Evolutionary conservation across 2,329 filamentous ascomycete genomes (phyloP).

Genomic region (Xylaria sp.): DNA sequence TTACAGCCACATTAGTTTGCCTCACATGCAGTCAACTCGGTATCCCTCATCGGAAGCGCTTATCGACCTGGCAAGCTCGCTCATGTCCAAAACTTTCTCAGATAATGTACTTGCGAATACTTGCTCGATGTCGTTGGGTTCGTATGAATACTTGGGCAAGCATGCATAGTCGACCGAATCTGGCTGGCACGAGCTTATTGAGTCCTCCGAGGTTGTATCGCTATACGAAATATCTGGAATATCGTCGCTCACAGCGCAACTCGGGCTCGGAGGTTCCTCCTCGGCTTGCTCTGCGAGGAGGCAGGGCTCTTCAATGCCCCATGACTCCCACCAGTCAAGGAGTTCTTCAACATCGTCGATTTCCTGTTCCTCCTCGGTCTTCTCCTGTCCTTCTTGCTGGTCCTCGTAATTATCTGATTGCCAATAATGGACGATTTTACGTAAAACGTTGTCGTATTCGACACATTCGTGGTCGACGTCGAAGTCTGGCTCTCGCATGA

Average conservation of each 20-base stretch:
- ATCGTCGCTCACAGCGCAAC: background rate
- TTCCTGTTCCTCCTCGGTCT: too few species aligned
- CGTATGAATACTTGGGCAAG: background rate
- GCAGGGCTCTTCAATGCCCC: background rate
- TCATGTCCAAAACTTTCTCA: background rate
- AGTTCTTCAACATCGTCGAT: conserved; percentile 3
- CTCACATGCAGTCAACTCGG: background rate
- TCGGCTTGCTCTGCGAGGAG: background rate
- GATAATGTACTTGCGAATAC: background rate
- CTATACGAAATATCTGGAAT: conserved; percentile 13
- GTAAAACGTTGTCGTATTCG: conserved; percentile 1
- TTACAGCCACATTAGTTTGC: background rate
- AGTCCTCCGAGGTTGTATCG: conserved; percentile 14
- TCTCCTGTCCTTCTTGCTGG: too few species aligned
- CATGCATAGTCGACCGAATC: background rate
- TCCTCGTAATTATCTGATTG: background rate
- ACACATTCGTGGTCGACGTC: background rate
- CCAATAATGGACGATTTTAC: background rate
- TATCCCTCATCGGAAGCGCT: background rate
- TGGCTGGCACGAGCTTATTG: background rate
- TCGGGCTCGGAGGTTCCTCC: background rate
- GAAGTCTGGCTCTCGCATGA: background rate
- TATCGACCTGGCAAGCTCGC: background rate
- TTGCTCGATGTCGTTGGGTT: background rate
- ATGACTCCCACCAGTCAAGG: conserved; percentile 14